Conservation (phyloP, 164 flowering plant species). For the Aristolochia fimbriata region DNA sequence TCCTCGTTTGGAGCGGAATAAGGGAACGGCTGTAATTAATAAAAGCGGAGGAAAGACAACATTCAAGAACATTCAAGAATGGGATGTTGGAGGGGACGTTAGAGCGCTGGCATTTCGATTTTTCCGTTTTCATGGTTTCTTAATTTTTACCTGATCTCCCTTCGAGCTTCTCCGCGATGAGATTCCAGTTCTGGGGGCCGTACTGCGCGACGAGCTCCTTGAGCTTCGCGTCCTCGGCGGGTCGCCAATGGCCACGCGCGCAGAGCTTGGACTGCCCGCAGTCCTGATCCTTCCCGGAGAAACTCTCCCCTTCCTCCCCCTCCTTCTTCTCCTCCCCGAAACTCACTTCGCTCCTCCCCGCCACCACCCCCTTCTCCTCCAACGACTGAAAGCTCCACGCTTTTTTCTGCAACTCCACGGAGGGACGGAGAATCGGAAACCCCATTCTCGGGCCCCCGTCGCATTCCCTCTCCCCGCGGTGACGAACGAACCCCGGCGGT, state of each 20-base stretch:
- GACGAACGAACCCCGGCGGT: constrained; percentile 6
- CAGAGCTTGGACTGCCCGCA: constrained; percentile 28
- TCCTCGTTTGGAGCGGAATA: too few relatives aligned
- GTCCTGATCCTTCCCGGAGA: constrained; percentile 6
- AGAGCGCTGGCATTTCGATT: neutral
- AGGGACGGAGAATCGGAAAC: constrained; percentile 9
- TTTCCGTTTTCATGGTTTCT: neutral
- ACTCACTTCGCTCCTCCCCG: neutral
- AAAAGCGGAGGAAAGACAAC: too few relatives aligned
- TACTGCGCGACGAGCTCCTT: constrained; percentile 52
- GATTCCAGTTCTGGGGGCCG: constrained; percentile 90
- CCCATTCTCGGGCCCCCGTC: constrained; percentile 7
- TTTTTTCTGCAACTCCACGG: constrained; percentile 7
- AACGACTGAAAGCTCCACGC: constrained; percentile 11
- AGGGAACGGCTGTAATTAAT: too few relatives aligned
- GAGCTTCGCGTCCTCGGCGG: constrained; percentile 64
- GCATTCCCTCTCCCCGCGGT: constrained; percentile 2
- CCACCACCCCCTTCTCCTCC: constrained; percentile 4
- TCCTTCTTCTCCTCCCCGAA: constrained; percentile 5
- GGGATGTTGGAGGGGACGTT: neutral
- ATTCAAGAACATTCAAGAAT: constrained; percentile 1
- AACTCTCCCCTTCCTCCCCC: constrained; percentile 7
- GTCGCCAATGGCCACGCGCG: constrained; percentile 74
- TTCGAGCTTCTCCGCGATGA: constrained; percentile 62
- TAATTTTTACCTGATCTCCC: constrained; percentile 78